Base-by-base conservation (phyloP, 2,329 filamentous ascomycete species). In the Pseudopyricularia cyperi region DNA sequence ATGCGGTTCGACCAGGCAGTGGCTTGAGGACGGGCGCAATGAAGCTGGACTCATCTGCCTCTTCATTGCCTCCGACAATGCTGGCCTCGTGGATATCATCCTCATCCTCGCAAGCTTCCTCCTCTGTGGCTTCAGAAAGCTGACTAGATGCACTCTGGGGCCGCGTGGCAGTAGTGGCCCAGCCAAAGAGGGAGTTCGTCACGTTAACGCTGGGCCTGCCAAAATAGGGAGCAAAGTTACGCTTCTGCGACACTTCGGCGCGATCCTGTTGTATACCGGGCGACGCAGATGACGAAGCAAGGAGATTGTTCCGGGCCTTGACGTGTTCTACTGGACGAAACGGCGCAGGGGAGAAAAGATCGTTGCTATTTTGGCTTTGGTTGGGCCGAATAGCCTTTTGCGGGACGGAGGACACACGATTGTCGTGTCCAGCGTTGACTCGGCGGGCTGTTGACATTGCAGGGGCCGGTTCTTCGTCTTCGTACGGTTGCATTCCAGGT, bases 1-100 rank as follows among this genome's bases (percentile, higher is more conserved):
- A 80, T 4, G 72, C 71, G n/a, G 71, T 68, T 54, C 69, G 72
- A 50, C 72, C 68, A 12, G 76, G 76, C 3, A 73, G 65, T 2
- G 74, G 72, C 7, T 72, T 71, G 22, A 76, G 69, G n/a, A 68
- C 58, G 4, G 67, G 68, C 3, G 63, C 67, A 15, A 65, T 61
- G 48, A 69, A 62, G 50, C 62, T 66, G 46, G 67, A 66, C 34
- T 68, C 67, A 6, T 56, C 50, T 11, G 59, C 55, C n/a, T 53
- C 55, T 2, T 48, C 35, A 2, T 55, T 37, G 28, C 53, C 39
- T 49, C 39, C 46, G 30, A 17, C 12, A 39, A 37, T 34, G 22
- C 48, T 24, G 22, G 7, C 3, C 11, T 49, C 44, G 14, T 33
- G 12, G 15, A n/a, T n/a, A 4, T 34, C 24, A 7, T 26, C 39